Conservation (phyloP, 2,329 filamentous ascomycete species). For the Monosporascus ibericus region DNA sequence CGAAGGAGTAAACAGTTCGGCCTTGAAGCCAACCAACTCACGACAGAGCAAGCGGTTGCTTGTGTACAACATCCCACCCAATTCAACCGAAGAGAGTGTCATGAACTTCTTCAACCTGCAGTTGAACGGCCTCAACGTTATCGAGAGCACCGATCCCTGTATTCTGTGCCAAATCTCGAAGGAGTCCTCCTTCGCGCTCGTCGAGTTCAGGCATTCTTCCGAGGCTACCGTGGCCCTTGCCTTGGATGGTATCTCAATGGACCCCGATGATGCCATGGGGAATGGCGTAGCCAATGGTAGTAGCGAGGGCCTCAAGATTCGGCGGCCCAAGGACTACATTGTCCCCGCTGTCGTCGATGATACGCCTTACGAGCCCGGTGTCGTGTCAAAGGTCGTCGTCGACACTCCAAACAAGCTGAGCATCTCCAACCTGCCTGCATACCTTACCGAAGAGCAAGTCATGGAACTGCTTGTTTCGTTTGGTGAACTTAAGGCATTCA, state of each 20-base stretch:
- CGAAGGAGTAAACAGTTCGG: constrained; percentile 63
- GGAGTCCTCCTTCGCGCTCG: constrained; percentile 72
- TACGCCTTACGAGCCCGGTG: constrained; percentile 65
- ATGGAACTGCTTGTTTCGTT: constrained; percentile 86
- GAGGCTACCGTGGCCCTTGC: constrained; percentile 91
- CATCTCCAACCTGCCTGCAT: constrained; percentile 80
- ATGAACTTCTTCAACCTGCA: constrained; percentile 91
- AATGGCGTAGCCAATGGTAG: constrained; percentile 46
- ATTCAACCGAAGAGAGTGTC: constrained; percentile 68
- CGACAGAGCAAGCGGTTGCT: constrained; percentile 91
- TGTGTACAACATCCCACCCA: constrained; percentile 71
- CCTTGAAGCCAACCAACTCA: constrained; percentile 86
- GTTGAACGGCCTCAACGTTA: constrained; percentile 91
- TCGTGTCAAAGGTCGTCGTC: constrained; percentile 73
- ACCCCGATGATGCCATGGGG: constrained; percentile 54
- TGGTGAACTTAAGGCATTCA: constrained; percentile 86
- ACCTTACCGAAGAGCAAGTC: constrained; percentile 86
- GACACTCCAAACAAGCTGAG: constrained; percentile 95
- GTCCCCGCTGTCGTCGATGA: constrained; percentile 75
- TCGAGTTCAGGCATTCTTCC: constrained; percentile 82
- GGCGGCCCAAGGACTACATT: constrained; percentile 93
- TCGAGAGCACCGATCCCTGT: constrained; percentile 79
- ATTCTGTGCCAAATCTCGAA: constrained; percentile 74
- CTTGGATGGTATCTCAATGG: constrained; percentile 84
- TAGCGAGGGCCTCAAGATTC: constrained; percentile 61